These are phyloP conservation scores for Sambucus nigra DNA, from an alignment of 129 eudicot species.

Conservation along the genomic window DNA sequence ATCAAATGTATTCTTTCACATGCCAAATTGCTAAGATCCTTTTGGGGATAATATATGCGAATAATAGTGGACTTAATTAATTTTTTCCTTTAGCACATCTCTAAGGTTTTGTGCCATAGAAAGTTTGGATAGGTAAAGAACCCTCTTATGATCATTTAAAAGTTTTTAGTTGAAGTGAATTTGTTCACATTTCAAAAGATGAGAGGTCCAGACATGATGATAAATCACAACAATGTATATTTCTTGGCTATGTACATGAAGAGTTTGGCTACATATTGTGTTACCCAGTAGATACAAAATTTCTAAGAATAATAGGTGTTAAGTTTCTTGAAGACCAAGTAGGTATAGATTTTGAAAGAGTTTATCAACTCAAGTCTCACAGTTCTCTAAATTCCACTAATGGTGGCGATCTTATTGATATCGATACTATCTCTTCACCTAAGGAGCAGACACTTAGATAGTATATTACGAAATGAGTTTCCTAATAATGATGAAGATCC, in stretches of 20 bases:
- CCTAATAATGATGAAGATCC: too few species aligned
- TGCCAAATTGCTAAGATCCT: too few species aligned
- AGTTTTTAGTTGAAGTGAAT: neutral
- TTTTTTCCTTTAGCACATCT: too few species aligned
- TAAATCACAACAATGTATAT: neutral
- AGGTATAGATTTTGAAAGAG: neutral
- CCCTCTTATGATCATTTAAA: too few species aligned
- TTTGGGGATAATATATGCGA: too few species aligned
- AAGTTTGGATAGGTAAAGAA: too few species aligned
- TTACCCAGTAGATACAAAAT: neutral
- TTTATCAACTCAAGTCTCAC: too few species aligned
- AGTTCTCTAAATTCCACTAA: too few species aligned
- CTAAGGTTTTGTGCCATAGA: too few species aligned
- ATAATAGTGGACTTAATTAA: too few species aligned
- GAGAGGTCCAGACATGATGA: neutral
- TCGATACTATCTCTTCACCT: neutral
- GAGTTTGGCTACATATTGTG: conserved; percentile 1
- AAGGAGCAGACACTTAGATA: neutral
- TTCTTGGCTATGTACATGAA: neutral
- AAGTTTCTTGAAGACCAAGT: neutral
- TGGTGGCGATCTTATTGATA: neutral
- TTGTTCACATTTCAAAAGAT: neutral
- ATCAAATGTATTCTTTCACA: too few species aligned
- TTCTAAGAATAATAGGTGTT: conserved; percentile 1
- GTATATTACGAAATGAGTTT: neutral